Percentiles rank a stretch among this genome's conserved stretches.
Evolutionary conservation across 192 early-diverging fungal genomes (phyloP).

Genomic region (Dissophora globulifera): DNA sequence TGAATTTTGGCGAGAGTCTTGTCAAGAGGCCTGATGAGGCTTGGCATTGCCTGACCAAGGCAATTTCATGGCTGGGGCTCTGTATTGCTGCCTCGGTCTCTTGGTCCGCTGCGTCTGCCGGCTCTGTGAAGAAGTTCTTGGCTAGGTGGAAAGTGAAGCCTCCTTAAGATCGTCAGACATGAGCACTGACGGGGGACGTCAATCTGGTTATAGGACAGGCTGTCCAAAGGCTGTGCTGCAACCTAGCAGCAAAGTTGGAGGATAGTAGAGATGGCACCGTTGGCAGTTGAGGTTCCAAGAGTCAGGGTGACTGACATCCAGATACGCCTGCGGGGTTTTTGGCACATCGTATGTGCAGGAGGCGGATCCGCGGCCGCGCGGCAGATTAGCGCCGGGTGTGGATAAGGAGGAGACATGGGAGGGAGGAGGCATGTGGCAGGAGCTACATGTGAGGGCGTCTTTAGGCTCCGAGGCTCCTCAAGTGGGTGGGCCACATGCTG

Average conservation of each 20-base stretch:
- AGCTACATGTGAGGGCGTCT: no score
- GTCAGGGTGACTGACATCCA: no score
- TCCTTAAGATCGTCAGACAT: background rate
- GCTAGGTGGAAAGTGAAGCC: background rate
- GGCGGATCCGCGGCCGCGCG: no score
- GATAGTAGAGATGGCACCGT: no score
- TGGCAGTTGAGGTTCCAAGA: no score
- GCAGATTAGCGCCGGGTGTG: no score
- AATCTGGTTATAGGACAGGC: background rate
- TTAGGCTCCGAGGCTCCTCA: no score
- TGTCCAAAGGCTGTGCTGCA: background rate
- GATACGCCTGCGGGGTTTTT: no score
- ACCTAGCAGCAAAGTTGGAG: background rate
- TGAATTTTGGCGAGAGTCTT: slow-evolving; percentile 1
- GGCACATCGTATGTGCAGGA: no score
- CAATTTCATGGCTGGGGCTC: background rate
- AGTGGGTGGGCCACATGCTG: no score
- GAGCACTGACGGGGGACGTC: background rate
- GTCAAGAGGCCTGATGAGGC: background rate
- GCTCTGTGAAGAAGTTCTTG: slow-evolving; percentile 3
- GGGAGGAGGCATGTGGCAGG: no score
- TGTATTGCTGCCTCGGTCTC: slow-evolving; percentile 1
- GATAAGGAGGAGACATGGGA: no score
- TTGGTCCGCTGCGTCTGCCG: background rate
- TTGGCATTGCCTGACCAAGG: background rate